These are phyloP conservation scores for Penicillium pulvis DNA, from an alignment of 495 filamentous ascomycete species.

Conservation along the genomic window DNA sequence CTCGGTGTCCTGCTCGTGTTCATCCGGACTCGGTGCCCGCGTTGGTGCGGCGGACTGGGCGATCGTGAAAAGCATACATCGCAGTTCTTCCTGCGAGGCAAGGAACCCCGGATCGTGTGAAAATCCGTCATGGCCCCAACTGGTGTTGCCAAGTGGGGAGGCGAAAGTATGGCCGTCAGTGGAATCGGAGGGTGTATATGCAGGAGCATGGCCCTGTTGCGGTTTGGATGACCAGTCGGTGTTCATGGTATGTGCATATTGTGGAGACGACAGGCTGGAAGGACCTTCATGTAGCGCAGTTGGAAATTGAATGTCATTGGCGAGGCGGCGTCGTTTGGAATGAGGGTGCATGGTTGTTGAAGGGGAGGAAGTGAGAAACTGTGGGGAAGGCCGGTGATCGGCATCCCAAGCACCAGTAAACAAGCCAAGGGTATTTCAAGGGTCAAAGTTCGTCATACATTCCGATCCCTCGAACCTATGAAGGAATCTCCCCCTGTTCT, in stretches of 20 bases:
- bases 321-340: constrained; percentile 15
- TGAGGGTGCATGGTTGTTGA: constrained; percentile 3
- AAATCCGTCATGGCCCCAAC: constrained; percentile 40
- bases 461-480: constrained; percentile 8
- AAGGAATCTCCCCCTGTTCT: not conserved
- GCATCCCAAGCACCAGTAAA: not conserved
- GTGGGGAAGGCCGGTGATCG: constrained; percentile 16
- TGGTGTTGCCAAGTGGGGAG: constrained; percentile 25
- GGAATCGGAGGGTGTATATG: constrained; percentile 25
- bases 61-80: constrained; percentile 38
- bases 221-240: constrained; percentile 7
- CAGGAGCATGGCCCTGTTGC: constrained; percentile 9
- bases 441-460: constrained; percentile 3
- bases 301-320: constrained; percentile 5
- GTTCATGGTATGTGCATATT: constrained; percentile 7
- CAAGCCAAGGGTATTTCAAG: not conserved
- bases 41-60: constrained; percentile 39
- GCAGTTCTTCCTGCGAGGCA: constrained; percentile 41
- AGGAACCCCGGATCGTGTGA: constrained; percentile 41
- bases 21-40: constrained; percentile 24
- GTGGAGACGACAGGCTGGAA: constrained; percentile 10
- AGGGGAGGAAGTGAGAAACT: constrained; percentile 6
- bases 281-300: constrained; percentile 4
- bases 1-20: constrained; percentile 7
- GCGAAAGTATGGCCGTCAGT: constrained; percentile 22